Evolutionary conservation across 2,329 filamentous ascomycete species (phyloP).

Genomic region (Ilyonectria robusta): DNA sequence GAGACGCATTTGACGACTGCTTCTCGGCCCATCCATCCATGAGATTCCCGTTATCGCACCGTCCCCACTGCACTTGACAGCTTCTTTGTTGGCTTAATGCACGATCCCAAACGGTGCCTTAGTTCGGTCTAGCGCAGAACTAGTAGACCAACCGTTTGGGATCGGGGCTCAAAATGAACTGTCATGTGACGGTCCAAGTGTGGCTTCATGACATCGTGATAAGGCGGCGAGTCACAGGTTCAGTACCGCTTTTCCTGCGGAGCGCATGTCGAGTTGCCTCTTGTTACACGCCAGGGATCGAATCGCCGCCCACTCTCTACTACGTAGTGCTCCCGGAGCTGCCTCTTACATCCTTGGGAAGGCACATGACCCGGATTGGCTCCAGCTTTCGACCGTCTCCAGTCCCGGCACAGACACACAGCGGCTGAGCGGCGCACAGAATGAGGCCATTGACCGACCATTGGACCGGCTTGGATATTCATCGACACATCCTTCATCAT

Average conservation of each 20-base stretch:
- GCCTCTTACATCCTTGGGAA: conserved; percentile 16
- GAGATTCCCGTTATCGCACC: conserved; percentile 33
- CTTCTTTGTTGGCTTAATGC: conserved; percentile 23
- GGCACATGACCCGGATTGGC: conserved; percentile 38
- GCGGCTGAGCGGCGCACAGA: background rate
- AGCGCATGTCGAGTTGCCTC: conserved; percentile 1
- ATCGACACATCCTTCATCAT: conserved; percentile 39
- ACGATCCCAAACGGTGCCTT: conserved; percentile 32
- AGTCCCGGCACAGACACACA: conserved; percentile 14
- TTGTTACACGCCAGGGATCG: conserved; percentile 7
- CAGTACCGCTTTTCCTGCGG: background rate
- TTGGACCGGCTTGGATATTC: conserved; percentile 20
- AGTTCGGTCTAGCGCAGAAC: conserved; percentile 31
- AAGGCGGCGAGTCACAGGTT: conserved; percentile 15
- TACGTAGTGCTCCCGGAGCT: background rate
- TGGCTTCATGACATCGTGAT: conserved; percentile 21
- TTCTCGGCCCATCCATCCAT: conserved; percentile 20
- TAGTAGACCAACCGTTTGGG: conserved; percentile 15
- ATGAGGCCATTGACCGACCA: conserved; percentile 30
- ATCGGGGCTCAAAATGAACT: conserved; percentile 3
- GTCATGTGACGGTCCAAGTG: conserved; percentile 30
- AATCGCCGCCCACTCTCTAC: conserved; percentile 1
- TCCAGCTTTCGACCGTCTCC: conserved; percentile 18
- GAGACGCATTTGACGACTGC: conserved; percentile 26
- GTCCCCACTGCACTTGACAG: conserved; percentile 20